Evolutionary conservation across 2,329 filamentous ascomycete genomes (phyloP).

Genomic region (Diaporthe ilicicola): DNA sequence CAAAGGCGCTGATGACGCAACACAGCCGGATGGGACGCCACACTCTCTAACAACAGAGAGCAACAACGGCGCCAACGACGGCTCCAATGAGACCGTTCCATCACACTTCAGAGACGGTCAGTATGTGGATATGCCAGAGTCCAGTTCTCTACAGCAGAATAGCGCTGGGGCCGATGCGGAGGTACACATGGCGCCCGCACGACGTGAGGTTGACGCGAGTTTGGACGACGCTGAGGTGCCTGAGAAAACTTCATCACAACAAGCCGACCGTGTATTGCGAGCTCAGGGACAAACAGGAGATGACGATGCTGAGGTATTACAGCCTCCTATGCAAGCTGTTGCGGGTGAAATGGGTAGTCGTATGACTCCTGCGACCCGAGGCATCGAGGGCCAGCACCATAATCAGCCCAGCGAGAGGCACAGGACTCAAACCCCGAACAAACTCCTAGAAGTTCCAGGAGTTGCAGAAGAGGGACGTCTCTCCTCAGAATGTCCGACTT

Average conservation of each 20-base stretch:
- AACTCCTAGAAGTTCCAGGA: not conserved
- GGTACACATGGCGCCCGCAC: not conserved
- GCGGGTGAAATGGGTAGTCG: too few species aligned
- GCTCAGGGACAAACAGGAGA: not conserved
- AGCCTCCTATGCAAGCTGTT: not conserved
- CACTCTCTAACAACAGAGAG: not conserved
- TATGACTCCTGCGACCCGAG: too few species aligned
- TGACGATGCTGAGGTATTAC: not conserved
- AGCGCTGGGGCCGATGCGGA: not conserved
- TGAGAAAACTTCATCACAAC: not conserved
- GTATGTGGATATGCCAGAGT: too few species aligned
- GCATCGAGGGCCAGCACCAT: not conserved
- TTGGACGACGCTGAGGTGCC: not conserved
- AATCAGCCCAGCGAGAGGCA: not conserved
- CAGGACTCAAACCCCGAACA: not conserved
- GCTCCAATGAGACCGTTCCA: too few species aligned
- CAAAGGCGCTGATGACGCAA: not conserved
- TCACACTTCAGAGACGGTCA: accelerated
- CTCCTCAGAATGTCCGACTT: not conserved
- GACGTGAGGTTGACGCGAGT: not conserved
- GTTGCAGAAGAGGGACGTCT: not conserved
- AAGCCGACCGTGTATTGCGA: not conserved
- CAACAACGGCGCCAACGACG: not conserved
- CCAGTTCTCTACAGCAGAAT: not conserved
- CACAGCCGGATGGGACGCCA: not conserved